Base-by-base conservation (phyloP, 2,329 filamentous ascomycete species). In the Aureobasidium zeae region DNA sequence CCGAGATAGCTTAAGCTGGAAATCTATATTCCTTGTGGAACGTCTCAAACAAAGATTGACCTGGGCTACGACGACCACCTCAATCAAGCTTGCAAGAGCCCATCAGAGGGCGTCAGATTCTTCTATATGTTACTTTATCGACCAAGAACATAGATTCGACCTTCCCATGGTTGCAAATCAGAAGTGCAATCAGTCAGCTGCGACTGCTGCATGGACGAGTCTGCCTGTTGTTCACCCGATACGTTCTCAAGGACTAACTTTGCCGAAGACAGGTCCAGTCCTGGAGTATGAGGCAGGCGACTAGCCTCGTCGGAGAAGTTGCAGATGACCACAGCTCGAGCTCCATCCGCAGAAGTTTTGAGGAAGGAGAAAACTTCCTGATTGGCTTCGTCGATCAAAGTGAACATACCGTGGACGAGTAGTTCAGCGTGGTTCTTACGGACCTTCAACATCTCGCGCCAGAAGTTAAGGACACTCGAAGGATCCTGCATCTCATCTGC, bases 341-440 rank as follows among this genome's bases (percentile, higher is more conserved):
- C 12, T 2, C 13, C 5, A 17, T 26, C 35, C 7, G 21, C 4
- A 17, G 21, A 38, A 3, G 13, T 19, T 12, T 43, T 43, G 38
- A 26, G n/a, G 20, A 32, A 43, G 2, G 38, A 15, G 6, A 43
- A 32, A 2, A 33, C 28, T 7, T 6, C 12, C 9, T 9, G 9
- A 12, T 33, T 43, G 3, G 24, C 38, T 5, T 25, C 38, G 16
- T 43, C 38, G 2, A 43, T 7, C 17, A 32, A 19, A 3, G n/a
- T 13, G 28, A 33, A 43, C 3, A 1, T 25, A 3, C 38, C 38
- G 19, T 43, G 38, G 10, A 30, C 15, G 19, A 43, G 12, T 1
- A 83, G 56, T 48, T 83, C 73, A 33, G 69, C 68, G 53, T 76
- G 66, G 32, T 70, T 59, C 55, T 83, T 83, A 48, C 83, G 33